Percentiles rank a stretch among this genome's conserved stretches.
Conservation (phyloP, 2,329 filamentous ascomycete genomes). For the Fusarium coicis region DNA sequence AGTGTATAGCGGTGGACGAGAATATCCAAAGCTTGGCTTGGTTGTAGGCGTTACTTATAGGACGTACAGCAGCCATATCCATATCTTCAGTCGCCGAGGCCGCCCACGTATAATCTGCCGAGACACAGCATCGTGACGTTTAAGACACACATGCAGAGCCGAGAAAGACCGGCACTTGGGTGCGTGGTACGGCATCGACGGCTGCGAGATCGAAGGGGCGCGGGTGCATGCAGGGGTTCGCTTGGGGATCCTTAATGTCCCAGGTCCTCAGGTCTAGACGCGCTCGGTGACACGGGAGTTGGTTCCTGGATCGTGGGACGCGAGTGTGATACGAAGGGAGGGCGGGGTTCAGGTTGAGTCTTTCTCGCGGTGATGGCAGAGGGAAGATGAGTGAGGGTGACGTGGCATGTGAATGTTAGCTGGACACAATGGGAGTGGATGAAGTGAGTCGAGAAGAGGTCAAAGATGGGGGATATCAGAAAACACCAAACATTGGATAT, state of each 20-base stretch:
- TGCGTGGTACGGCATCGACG: slow-evolving; percentile 18
- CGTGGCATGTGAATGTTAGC: not conserved
- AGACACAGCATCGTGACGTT: slow-evolving; percentile 21
- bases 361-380: not conserved
- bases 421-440: not conserved
- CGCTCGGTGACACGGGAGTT: slow-evolving; percentile 5
- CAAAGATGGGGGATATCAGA: not conserved
- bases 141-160: not conserved
- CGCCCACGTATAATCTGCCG: slow-evolving; percentile 28
- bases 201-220: slow-evolving; percentile 22
- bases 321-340: slow-evolving; percentile 31
- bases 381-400: not conserved
- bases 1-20: slow-evolving; percentile 16
- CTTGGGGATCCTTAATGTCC: slow-evolving; percentile 30
- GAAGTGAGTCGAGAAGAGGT: not conserved
- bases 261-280: slow-evolving; percentile 12
- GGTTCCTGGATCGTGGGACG: slow-evolving; percentile 37
- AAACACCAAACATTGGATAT: slow-evolving; percentile 35
- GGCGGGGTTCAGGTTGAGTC: slow-evolving; percentile 18
- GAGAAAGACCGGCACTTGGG: slow-evolving; percentile 21
- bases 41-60: slow-evolving; percentile 32
- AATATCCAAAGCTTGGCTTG: not conserved
- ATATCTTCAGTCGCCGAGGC: slow-evolving; percentile 16
- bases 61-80: not conserved
- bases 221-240: slow-evolving; percentile 31